Conservation (phyloP, 2,329 filamentous ascomycete genomes). For the Stachybotrys chartarum region DNA sequence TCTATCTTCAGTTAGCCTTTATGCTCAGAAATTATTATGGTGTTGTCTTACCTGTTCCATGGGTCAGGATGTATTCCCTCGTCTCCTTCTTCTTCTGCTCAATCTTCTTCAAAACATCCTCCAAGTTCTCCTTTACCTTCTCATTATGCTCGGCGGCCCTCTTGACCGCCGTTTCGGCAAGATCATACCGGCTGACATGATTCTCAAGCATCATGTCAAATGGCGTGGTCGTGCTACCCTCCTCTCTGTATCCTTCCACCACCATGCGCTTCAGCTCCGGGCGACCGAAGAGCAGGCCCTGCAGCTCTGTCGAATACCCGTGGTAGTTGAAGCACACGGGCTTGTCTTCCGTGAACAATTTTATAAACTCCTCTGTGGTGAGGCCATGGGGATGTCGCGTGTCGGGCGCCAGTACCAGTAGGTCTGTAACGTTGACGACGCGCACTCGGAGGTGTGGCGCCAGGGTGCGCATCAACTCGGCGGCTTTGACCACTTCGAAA, state of each 20-base stretch:
- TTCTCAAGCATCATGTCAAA: conserved; percentile 66
- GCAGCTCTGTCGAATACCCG: conserved; percentile 54
- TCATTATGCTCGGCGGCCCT: conserved; percentile 40
- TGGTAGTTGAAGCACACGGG: conserved; percentile 62
- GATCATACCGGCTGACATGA: conserved; percentile 50
- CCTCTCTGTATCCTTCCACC: conserved; percentile 55
- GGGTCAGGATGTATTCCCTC: conserved; percentile 41
- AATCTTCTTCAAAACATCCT: conserved; percentile 39
- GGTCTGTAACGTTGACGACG: conserved; percentile 58
- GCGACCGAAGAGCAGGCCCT: conserved; percentile 54
- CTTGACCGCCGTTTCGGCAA: conserved; percentile 46
- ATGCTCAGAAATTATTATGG: not conserved
- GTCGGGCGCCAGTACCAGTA: conserved; percentile 54
- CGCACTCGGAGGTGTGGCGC: conserved; percentile 48
- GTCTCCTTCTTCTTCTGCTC: conserved; percentile 39
- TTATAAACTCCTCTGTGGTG: conserved; percentile 40
- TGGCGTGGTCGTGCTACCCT: conserved; percentile 60
- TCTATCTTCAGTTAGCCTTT: conserved; percentile 7
- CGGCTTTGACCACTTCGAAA: conserved; percentile 57
- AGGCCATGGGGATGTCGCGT: conserved; percentile 53
- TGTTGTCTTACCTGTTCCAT: conserved; percentile 40
- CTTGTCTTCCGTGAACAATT: conserved; percentile 49
- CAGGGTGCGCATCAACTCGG: conserved; percentile 42
- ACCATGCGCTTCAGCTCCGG: conserved; percentile 41
- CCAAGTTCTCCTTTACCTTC: conserved; percentile 34